A percentile compares a stretch with the other conserved stretches of the same genome.
Conservation (phyloP, 192 early-diverging fungal genomes). For the Coemansia sp. region DNA sequence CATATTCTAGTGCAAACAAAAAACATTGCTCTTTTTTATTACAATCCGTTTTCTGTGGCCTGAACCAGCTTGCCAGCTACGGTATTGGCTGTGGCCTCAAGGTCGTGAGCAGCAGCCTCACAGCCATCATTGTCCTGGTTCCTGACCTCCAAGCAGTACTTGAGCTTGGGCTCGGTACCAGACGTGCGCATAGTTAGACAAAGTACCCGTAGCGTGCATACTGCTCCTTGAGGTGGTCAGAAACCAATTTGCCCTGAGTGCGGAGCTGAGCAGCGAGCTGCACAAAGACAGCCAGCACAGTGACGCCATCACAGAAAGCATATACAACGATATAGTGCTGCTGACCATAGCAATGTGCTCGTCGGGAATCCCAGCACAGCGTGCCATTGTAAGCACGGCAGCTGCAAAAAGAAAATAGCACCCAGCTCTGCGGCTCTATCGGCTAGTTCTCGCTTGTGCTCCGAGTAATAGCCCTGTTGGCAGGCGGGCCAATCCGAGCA, state of each 20-base stretch:
- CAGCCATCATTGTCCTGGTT: slow-evolving; percentile 44
- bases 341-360: slow-evolving; percentile 74
- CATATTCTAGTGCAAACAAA: background rate
- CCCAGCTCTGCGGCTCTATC: slow-evolving; percentile 57
- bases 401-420: slow-evolving; percentile 75
- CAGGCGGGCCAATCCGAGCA: slow-evolving; percentile 88
- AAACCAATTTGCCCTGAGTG: slow-evolving; percentile 59
- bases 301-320: slow-evolving; percentile 82
- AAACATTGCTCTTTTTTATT: background rate
- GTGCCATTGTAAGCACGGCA: slow-evolving; percentile 58
- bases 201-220: slow-evolving; percentile 82
- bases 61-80: slow-evolving; percentile 50
- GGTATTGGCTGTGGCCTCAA: slow-evolving; percentile 53
- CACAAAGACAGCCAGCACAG: slow-evolving; percentile 75
- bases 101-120: slow-evolving; percentile 48
- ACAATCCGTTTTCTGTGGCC: slow-evolving; percentile 28
- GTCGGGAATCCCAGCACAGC: slow-evolving; percentile 48
- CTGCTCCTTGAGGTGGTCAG: slow-evolving; percentile 67
- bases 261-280: slow-evolving; percentile 71
- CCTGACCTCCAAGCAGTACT: slow-evolving; percentile 75
- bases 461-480: slow-evolving; percentile 75
- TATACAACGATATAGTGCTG: slow-evolving; percentile 84
- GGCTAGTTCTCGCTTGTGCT: slow-evolving; percentile 70
- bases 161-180: slow-evolving; percentile 92
- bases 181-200: slow-evolving; percentile 70